Evolutionary conservation across 768 basidiomycete genomes (phyloP).

Genomic region (Melanogaster broomeanus): DNA sequence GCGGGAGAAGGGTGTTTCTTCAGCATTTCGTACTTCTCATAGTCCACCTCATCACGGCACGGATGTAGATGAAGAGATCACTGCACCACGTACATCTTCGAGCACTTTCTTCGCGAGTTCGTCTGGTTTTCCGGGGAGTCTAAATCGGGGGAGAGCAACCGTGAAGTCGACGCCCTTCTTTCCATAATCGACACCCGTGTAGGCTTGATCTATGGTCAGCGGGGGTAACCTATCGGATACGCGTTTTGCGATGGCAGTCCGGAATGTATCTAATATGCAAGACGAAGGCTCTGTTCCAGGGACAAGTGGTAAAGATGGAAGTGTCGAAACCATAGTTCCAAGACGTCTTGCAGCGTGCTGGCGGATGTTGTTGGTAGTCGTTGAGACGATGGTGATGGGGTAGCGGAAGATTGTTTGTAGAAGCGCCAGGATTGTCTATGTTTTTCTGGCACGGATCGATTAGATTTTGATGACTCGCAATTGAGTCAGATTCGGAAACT

Average conservation of each 20-base stretch:
- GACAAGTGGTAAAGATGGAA: constrained; percentile 43
- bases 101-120: constrained; percentile 74
- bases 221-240: constrained; percentile 64
- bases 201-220: constrained; percentile 75
- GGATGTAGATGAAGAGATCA: not conserved
- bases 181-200: constrained; percentile 83
- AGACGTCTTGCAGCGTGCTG: constrained; percentile 7
- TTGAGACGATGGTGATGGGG: not conserved
- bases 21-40: constrained; percentile 1
- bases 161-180: constrained; percentile 96
- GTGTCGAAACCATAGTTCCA: constrained; percentile 30
- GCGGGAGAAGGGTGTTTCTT: not conserved
- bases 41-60: not conserved
- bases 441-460: not conserved
- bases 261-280: constrained; percentile 74
- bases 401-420: constrained; percentile 4
- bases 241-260: constrained; percentile 76
- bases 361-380: not conserved
- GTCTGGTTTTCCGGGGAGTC: constrained; percentile 80
- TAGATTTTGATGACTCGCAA: constrained; percentile 5
- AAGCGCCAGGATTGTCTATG: constrained; percentile 6
- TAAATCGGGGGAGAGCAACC: constrained; percentile 88
- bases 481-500: not conserved
- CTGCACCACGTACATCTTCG: constrained; percentile 54
- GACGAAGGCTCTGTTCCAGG: constrained; percentile 60